A percentile compares a stretch with the other conserved stretches of the same genome.
These are phyloP conservation scores for Marsdenia floribunda DNA, from an alignment of 257 asterid species.

Conservation along the genomic window DNA sequence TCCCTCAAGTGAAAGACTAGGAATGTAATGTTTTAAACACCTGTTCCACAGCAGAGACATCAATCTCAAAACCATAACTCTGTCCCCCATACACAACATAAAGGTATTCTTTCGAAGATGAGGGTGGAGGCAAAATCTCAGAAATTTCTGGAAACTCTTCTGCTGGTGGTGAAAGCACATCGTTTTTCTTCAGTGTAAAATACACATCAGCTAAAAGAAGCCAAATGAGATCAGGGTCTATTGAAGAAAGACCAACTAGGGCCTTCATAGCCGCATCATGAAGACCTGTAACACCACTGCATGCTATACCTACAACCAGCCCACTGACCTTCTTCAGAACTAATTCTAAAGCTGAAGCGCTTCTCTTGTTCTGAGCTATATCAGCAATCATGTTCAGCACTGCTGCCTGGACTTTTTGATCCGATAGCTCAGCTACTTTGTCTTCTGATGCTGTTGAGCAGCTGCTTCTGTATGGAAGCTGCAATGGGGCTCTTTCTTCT, in stretches of 20 bases:
- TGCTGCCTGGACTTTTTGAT: slow-evolving; percentile 69
- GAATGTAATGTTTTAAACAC: slow-evolving; percentile 41
- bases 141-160: slow-evolving; percentile 49
- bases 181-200: slow-evolving; percentile 48
- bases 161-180: slow-evolving; percentile 42
- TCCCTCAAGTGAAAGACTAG: slow-evolving; percentile 30
- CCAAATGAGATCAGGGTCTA: slow-evolving; percentile 92
- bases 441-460: slow-evolving; percentile 39
- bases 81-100: slow-evolving; percentile 77
- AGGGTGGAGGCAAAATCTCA: slow-evolving; percentile 56
- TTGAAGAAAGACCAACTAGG: slow-evolving; percentile 59
- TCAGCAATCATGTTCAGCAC: slow-evolving; percentile 66
- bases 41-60: slow-evolving; percentile 53
- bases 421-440: slow-evolving; percentile 56
- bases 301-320: slow-evolving; percentile 67
- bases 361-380: slow-evolving; percentile 48
- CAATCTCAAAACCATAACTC: slow-evolving; percentile 78
- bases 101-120: slow-evolving; percentile 53
- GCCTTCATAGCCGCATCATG: slow-evolving; percentile 65
- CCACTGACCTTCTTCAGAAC: slow-evolving; percentile 78
- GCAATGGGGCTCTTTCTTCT: slow-evolving; percentile 46
- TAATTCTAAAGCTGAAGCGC: slow-evolving; percentile 58
- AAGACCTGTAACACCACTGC: slow-evolving; percentile 75
- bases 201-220: slow-evolving; percentile 85
- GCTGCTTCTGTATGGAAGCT: slow-evolving; percentile 70